Base-by-base conservation (phyloP, 2,329 filamentous ascomycete species). In the Fusarium armeniacum region DNA sequence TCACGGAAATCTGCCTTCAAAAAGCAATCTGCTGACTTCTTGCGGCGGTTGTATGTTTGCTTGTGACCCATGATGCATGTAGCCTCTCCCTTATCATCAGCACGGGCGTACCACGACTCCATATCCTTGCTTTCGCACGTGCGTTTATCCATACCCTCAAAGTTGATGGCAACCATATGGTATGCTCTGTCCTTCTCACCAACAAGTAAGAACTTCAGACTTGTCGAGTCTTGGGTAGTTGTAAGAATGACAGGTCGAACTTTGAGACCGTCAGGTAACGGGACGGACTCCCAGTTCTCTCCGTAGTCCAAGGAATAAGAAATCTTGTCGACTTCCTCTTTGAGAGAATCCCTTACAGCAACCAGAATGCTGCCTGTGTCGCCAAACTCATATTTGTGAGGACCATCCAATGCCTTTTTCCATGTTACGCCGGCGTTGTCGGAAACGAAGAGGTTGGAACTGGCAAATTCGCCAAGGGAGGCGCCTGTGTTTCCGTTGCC, bases 51-150 rank as follows among this genome's bases (percentile, higher is more conserved):
- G 80, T 92, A 99, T 67, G 88, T 93, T 77, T 98, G 95, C 75
- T 91, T 97, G 78, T 97, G 94, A 22, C 96, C 96, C 95, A 99
- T 98, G 70, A 99, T 84, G 78, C 96, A 99, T 52, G 90, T 93
- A 4, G 94, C 87, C 53, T 97, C 87, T 33, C 91, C 91, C 24
- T 97, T 87, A 32, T 91, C 87, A 76, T 97, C 91, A 38, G 92
- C 86, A 18, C 94, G 90, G 26, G 96, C 96, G 70, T 89, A 89
- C 96, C 96, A 99, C 55, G 91, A 87, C 76, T 98, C 94, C 80
- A 98, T 91, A 73, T 97, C 93, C 36, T 88, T 84, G 40, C 91
- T 86, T 55, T 85, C 86, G 81, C 97, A 99, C 62, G 92, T 92
- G 33, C 87, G 85, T 79, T 96, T 91, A 71, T 97, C 89, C 65